A percentile compares a stretch with the other conserved stretches of the same genome.
phyloP scores from a whole-genome alignment of 176 grass and related monocot genomes.

The Carex scoparia region DNA sequence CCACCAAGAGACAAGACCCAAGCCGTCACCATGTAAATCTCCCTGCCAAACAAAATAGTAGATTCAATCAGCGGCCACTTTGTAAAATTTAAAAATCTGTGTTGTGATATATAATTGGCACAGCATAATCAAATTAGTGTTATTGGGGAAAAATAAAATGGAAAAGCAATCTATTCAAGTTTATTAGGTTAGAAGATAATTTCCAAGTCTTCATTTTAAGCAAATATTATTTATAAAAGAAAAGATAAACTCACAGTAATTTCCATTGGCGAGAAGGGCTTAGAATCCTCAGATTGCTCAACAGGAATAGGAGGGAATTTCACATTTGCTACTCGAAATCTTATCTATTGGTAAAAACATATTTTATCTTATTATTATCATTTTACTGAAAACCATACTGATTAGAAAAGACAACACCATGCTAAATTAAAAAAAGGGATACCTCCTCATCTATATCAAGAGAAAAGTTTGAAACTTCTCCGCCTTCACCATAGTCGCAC shows the following conservation, averaged over 20 bases:
- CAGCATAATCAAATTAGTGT: neutral
- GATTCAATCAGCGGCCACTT: neutral
- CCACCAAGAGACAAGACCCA: conserved; percentile 89
- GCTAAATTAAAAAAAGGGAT: neutral
- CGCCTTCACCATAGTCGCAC: conserved; percentile 33
- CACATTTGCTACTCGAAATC: conserved; percentile 65
- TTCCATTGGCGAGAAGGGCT: conserved; percentile 83
- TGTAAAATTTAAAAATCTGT: neutral
- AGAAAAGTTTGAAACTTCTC: conserved; percentile 35
- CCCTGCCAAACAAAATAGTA: conserved; percentile 41
- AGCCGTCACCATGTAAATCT: conserved; percentile 77
- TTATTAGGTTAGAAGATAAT: neutral
- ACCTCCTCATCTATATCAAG: conserved; percentile 93
- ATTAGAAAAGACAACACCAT: neutral
- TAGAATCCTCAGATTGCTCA: conserved; percentile 68
- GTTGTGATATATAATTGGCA: neutral
- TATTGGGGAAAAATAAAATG: neutral
- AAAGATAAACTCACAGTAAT: conserved; percentile 49
- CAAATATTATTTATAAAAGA: neutral
- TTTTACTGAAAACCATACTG: neutral
- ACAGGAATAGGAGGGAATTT: conserved; percentile 76
- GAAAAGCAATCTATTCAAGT: neutral
- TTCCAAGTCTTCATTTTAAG: neutral
- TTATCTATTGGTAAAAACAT: conserved; percentile 46
- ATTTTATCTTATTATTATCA: conserved; percentile 18